Conservation (phyloP, 352 stramenopile species). For the Globisporangium irregulare region DNA sequence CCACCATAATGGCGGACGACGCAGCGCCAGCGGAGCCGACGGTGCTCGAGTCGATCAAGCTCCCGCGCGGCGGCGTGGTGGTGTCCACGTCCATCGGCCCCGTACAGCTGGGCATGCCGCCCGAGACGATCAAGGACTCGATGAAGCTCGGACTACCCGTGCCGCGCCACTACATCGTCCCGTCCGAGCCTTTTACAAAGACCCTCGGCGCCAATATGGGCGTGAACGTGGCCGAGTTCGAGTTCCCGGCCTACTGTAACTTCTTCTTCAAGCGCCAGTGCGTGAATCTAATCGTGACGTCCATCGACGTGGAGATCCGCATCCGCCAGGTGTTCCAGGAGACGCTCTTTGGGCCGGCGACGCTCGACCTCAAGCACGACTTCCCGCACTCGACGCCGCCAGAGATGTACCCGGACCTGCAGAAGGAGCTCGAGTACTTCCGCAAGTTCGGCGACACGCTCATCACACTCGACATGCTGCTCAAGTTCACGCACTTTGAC, state of each 20-base stretch:
- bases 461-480: constrained; percentile 86
- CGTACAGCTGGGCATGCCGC: constrained; percentile 92
- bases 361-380: constrained; percentile 73
- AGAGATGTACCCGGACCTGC: constrained; percentile 65
- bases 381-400: constrained; percentile 62
- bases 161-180: constrained; percentile 94
- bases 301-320: constrained; percentile 67
- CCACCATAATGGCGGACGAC: constrained; percentile 16
- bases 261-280: constrained; percentile 93
- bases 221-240: constrained; percentile 96
- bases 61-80: constrained; percentile 73
- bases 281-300: constrained; percentile 85
- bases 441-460: constrained; percentile 88
- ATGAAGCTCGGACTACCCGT: constrained; percentile 93
- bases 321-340: constrained; percentile 89
- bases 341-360: constrained; percentile 78
- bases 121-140: constrained; percentile 97
- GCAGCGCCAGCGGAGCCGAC: constrained; percentile 19
- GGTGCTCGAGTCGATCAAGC: constrained; percentile 60
- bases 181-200: constrained; percentile 93
- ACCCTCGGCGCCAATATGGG: constrained; percentile 93
- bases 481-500: constrained; percentile 88
- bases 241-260: constrained; percentile 98
- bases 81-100: constrained; percentile 75
- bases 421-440: constrained; percentile 88